Base-by-base conservation (phyloP, 805 yeast species). In the Wickerhamiella domercqiae region DNA sequence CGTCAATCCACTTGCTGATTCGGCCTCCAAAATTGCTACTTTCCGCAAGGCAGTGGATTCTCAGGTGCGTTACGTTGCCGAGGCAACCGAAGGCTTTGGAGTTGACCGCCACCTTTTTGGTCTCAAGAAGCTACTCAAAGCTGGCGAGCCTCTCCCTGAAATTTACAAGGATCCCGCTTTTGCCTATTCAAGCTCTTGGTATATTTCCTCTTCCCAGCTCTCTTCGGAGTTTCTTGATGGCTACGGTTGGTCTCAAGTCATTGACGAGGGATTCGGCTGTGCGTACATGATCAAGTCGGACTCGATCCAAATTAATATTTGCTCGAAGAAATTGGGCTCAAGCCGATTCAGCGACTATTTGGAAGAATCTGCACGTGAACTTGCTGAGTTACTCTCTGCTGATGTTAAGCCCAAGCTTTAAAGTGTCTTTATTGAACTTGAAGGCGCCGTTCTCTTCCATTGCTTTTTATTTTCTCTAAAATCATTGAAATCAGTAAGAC, bases 181-280 rank as follows among this genome's bases (percentile, higher is more conserved):
- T 55, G 57, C 63, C 35, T 87, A 82, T 63, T 76, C 93, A 4
- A 63, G 74, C 22, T 71, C 80, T 33, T 87, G 98, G 98, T 75
- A 69, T 57, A 57, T 87, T 37, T 79, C 93, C 15, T 74, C 94
- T 2, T 83, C 95, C 1, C 97, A 87, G 60, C 67, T 87, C 47
- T 78, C 90, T 6, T 78, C 93, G 4, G 80, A 77, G 50, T 66
- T 66, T 58, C 81, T 83, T 61, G 83, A 83, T 56, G 86, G 93
- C 32, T 87, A 86, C 68, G 98, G 98, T 24, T 87, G 84, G 82
- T 73, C 94, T 15, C 94, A 93, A 57, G 97, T 90, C 35, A 75
- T 79, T 49, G 94, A 86, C 53, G 81, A 78, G 43, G 98, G 98
- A 6, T 75, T 80, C 51, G 98, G 97, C 5, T 68, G 82, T 45